Evolutionary conservation across 805 yeast species (phyloP).

Genomic region (Zygoascus bituminiphila): DNA sequence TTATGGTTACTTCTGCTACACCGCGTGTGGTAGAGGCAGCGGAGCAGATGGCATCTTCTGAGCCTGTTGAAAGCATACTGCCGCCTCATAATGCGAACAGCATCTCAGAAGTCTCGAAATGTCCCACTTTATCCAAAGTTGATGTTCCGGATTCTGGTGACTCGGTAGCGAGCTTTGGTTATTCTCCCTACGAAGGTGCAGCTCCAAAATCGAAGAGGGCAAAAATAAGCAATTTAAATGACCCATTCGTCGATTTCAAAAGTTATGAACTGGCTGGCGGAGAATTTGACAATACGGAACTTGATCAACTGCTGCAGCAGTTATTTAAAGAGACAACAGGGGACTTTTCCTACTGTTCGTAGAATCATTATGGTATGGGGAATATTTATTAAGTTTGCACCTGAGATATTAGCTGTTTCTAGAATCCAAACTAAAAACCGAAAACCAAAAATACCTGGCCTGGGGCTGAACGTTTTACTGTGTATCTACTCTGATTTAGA

Average conservation of each 20-base stretch:
- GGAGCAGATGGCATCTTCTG: background rate
- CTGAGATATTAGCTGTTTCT: too few relatives aligned
- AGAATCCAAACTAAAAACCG: too few relatives aligned
- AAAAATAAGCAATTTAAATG: background rate
- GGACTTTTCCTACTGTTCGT: background rate
- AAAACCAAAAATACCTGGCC: too few relatives aligned
- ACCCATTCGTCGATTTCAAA: background rate
- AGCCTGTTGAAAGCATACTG: background rate
- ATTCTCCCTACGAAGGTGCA: background rate
- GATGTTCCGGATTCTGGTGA: background rate
- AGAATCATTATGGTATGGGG: background rate
- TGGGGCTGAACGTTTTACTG: too few relatives aligned
- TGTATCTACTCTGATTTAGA: too few relatives aligned
- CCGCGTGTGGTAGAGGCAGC: background rate
- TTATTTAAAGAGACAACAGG: background rate
- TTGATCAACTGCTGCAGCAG: background rate
- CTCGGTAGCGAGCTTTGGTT: background rate
- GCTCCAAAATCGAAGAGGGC: background rate
- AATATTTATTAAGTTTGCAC: background rate
- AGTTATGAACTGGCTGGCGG: background rate
- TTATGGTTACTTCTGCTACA: background rate
- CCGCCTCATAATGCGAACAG: too few relatives aligned
- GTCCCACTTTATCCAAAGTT: background rate
- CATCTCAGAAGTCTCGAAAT: too few relatives aligned
- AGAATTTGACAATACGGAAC: background rate